Conservation (phyloP, 2,329 filamentous ascomycete genomes). For the Aspergillus persii region DNA sequence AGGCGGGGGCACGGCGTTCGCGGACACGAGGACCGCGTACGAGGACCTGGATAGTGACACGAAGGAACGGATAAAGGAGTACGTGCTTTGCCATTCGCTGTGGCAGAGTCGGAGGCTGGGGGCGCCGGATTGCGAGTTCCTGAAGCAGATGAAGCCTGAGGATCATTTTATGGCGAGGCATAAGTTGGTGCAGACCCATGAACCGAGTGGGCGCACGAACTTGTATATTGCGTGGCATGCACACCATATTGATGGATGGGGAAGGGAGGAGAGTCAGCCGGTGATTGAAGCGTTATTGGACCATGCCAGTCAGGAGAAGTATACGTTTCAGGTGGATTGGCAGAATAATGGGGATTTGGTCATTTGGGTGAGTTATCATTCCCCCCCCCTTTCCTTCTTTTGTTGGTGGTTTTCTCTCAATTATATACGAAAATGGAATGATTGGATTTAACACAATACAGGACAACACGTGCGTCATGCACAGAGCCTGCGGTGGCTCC, state of each 20-base stretch:
- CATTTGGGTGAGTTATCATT: not conserved
- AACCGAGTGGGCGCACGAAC: not conserved
- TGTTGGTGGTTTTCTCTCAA: too few species aligned
- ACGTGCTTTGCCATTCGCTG: not conserved
- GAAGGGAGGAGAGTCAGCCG: not conserved
- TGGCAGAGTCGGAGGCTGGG: not conserved
- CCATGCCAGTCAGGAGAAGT: not conserved
- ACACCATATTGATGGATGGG: not conserved
- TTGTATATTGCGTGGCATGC: not conserved
- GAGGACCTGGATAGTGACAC: not conserved
- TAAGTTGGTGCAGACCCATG: not conserved
- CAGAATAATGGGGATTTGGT: not conserved
- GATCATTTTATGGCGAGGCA: not conserved
- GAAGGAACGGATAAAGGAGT: not conserved
- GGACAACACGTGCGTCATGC: constrained; percentile 4
- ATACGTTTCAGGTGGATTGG: not conserved
- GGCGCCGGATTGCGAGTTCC: not conserved
- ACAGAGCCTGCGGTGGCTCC: constrained; percentile 36
- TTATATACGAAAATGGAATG: too few species aligned
- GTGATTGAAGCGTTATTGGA: not conserved
- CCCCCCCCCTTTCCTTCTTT: not conserved
- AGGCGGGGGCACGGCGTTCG: constrained; percentile 55
- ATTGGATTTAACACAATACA: not conserved
- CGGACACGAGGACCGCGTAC: constrained; percentile 40
- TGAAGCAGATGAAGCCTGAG: not conserved